Base-by-base conservation (phyloP, 495 filamentous ascomycete species). In the Chaetomidium leptoderma region DNA sequence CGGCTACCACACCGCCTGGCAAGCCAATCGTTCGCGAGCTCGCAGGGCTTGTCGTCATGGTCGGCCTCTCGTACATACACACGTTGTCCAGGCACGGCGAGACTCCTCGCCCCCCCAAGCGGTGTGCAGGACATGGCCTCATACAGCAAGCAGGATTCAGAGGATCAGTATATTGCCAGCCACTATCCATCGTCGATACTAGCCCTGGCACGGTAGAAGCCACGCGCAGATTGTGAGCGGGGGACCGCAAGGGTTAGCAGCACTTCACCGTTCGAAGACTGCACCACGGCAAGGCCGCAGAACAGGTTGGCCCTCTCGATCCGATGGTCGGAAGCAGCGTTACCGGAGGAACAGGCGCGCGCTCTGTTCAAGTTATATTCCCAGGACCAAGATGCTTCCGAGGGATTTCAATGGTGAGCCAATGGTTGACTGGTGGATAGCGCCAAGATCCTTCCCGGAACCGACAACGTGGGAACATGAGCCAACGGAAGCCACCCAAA, bases 271-370 rank as follows among this genome's bases (percentile, higher is more conserved):
- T 23, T n/a, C n/a, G n/a, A n/a, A 27, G 24, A 26, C 14, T 2
- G n/a, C 42, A 27, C 17, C 49, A 53, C 49, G 56, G 23, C 10
- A 53, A n/a, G 49, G 57, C 35, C 57, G 30, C 35, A 53, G 42
- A 47, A 16, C 30, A 39, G 43, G 50, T 29, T 19, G 23, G 5
- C 36, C 7, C 6, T 19, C 32, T 40, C n/a, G 13, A 50, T 14
- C 19, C 11, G 55, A 42, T 43, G 11, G 11, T 50, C 37, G 27
- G 55, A 51, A 33, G 35, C 14, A 44, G 50, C 45, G 36, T 58
- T 61, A 23, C 53, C 42, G 45, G 10, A 36, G 57, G 39, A 68
- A 58, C 61, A 66, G 67, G 66, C 67, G 67, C 67, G 67, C 66
- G 67, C 66, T 68, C 60, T 61, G n/a, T 39, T 3, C n/a, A n/a